Conservation (phyloP, 2,329 filamentous ascomycete genomes). For the Alternaria alternata region DNA sequence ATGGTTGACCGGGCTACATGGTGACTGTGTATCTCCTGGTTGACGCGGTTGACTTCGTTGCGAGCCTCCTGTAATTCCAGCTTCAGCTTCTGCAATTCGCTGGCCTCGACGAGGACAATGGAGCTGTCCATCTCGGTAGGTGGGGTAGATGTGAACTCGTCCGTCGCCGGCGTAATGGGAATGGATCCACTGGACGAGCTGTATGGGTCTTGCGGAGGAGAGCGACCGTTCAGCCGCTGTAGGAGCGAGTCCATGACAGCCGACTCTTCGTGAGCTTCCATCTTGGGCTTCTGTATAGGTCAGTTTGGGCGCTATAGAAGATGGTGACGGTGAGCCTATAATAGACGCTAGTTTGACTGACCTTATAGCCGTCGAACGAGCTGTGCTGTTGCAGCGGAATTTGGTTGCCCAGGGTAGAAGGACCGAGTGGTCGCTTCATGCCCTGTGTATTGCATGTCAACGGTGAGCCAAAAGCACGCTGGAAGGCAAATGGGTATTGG, state of each 20-base stretch:
- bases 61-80: slow-evolving; percentile 75
- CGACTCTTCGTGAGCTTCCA: slow-evolving; percentile 49
- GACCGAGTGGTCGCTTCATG: slow-evolving; percentile 50
- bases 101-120: slow-evolving; percentile 52
- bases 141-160: slow-evolving; percentile 56
- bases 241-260: slow-evolving; percentile 69
- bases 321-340: not conserved
- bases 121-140: slow-evolving; percentile 36
- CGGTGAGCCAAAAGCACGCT: slow-evolving; percentile 32
- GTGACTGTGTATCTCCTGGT: slow-evolving; percentile 73
- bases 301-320: slow-evolving; percentile 30
- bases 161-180: slow-evolving; percentile 69
- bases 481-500: slow-evolving; percentile 27
- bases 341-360: slow-evolving; percentile 23
- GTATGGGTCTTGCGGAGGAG: slow-evolving; percentile 60
- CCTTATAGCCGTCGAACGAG: slow-evolving; percentile 42
- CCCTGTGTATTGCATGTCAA: slow-evolving; percentile 50
- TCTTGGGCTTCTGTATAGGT: slow-evolving; percentile 58
- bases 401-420: slow-evolving; percentile 48
- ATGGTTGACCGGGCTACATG: slow-evolving; percentile 68
- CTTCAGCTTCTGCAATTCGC: slow-evolving; percentile 74
- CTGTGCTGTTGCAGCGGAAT: slow-evolving; percentile 27
- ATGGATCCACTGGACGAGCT: slow-evolving; percentile 67
- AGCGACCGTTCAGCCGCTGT: slow-evolving; percentile 71
- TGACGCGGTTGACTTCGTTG: slow-evolving; percentile 73